These are phyloP conservation scores for Helichrysum umbraculigerum DNA, from an alignment of 129 eudicot species.

Conservation along the genomic window DNA sequence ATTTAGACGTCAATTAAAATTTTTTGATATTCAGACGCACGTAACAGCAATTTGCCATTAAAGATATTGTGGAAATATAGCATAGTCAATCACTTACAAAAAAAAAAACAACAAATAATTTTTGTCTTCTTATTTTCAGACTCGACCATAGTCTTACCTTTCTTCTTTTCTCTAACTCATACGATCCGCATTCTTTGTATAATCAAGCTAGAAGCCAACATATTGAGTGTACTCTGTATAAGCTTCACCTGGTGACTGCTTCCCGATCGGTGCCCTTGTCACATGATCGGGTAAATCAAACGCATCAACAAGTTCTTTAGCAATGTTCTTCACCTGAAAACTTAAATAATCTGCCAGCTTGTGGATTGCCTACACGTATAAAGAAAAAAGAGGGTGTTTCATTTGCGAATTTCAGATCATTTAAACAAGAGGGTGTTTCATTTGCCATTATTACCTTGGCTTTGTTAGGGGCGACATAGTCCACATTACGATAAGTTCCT, in stretches of 20 bases:
- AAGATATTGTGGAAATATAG: not conserved
- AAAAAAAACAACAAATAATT: constrained; percentile 14
- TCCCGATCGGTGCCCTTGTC: constrained; percentile 83
- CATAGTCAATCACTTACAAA: constrained; percentile 1
- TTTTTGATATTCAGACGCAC: not conserved
- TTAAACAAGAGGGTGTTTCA: not conserved
- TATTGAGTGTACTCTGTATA: constrained; percentile 75
- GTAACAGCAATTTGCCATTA: constrained; percentile 26
- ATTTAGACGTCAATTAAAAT: not conserved
- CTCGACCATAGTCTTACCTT: constrained; percentile 4
- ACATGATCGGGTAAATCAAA: constrained; percentile 93
- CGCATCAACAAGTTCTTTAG: constrained; percentile 92
- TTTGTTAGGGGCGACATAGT: constrained; percentile 96
- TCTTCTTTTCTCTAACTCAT: not conserved
- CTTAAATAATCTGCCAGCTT: constrained; percentile 81
- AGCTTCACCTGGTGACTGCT: constrained; percentile 70
- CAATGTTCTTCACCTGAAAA: constrained; percentile 85
- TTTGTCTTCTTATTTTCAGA: constrained; percentile 16
- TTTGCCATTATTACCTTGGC: constrained; percentile 71
- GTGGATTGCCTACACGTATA: constrained; percentile 76
- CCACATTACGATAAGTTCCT: constrained; percentile 96
- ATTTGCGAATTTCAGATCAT: not conserved
- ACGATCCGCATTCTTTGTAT: not conserved
- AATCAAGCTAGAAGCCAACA: constrained; percentile 55
- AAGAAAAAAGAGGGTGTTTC: not conserved